Base-by-base conservation (phyloP, 805 yeast genomes). In the Saturnispora ahearnii region DNA sequence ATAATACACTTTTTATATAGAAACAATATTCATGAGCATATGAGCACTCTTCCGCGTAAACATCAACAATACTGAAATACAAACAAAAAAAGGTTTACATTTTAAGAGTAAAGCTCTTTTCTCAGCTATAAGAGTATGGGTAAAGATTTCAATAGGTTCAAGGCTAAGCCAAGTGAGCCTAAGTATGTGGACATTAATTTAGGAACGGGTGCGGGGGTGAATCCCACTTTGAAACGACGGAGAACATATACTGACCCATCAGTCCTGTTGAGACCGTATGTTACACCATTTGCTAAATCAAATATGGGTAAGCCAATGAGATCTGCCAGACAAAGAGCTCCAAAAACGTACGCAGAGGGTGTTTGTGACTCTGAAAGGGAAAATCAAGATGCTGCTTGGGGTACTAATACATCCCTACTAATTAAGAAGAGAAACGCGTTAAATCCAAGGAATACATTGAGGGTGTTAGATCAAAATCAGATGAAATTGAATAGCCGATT, bases 171-270 rank as follows among this genome's bases (percentile, higher is more conserved):
- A 3, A 43, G 49, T 29, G 59, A 56, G 30, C 58, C 54, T 1
- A 28, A 43, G 9, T 54, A 48, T 41, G 48, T 57, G 2, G 57
- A 52, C 5, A 69, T 69, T 49, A 76, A 73, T 34, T 66, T 81
- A 31, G 90, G 89, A 1, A 77, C 81, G 1, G 91, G 90, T 1
- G 85, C 85, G 1, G 84, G 86, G 0, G 71, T 84, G 0, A 74
- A 79, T n/a, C 71, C 73, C 15, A 73, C 73, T 8, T 73, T 76
- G 44, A 69, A 82, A 41, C 81, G 84, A 8, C 70, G 82, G 7
- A 70, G 82, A 22, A 69, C 75, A 15, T 71, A 76, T 21, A 71
- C 73, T 3, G 81, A 79, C 46, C 75, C 87, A 2, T 65, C 72
- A 2, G 68, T 63, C 6, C 67, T 85, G n/a, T 66, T 80, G 2